Evolutionary conservation across 345 rosid species (phyloP).

Genomic region (Carallia pectinifolia): DNA sequence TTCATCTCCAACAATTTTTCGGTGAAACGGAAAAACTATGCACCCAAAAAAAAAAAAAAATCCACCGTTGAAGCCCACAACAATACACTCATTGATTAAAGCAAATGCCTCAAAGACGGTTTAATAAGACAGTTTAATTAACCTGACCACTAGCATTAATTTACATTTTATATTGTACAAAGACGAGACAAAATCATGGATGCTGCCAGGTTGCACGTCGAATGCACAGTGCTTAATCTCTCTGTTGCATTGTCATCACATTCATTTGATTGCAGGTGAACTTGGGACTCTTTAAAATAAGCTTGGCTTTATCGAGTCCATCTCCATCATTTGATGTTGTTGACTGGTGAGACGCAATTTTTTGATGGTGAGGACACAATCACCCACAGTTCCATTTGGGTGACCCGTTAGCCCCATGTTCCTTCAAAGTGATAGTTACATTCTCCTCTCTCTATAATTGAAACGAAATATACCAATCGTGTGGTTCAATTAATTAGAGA

Average conservation of each 20-base stretch:
- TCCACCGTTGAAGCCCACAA: no score
- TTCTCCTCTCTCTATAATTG: neutral
- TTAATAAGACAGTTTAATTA: neutral
- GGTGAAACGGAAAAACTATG: no score
- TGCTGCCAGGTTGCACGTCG: neutral
- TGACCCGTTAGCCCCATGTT: neutral
- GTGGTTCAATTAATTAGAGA: no score
- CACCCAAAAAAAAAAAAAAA: no score
- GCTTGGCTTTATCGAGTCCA: neutral
- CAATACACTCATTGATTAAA: neutral
- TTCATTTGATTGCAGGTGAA: neutral
- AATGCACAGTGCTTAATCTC: neutral
- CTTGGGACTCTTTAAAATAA: neutral
- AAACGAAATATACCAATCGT: no score
- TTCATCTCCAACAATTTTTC: no score
- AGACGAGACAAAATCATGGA: constrained; percentile 9
- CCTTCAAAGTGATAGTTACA: neutral
- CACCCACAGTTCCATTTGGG: neutral
- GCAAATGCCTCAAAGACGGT: neutral
- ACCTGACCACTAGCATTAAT: neutral
- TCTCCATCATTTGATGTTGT: neutral
- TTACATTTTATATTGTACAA: neutral
- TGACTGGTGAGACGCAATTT: neutral
- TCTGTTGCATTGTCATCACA: neutral
- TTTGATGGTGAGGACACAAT: neutral